A percentile compares a stretch with the other conserved stretches of the same genome.
Evolutionary conservation across 2,329 filamentous ascomycete species (phyloP).

Genomic region (Neophaeococcomyces mojaviensis): DNA sequence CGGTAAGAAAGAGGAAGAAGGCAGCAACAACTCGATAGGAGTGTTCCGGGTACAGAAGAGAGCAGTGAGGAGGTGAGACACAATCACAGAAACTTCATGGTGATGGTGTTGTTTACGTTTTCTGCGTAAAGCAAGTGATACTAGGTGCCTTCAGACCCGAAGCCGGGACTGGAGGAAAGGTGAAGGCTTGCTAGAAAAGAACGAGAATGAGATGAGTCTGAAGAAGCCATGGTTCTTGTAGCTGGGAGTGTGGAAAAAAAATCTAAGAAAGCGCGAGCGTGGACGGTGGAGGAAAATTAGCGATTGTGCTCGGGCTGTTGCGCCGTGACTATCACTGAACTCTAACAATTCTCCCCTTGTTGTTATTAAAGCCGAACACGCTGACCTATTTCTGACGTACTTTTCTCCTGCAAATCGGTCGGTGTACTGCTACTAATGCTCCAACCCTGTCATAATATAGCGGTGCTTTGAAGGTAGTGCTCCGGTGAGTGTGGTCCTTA

Average conservation of each 20-base stretch:
- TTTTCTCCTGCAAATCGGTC: background rate
- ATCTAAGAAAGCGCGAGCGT: constrained; percentile 3
- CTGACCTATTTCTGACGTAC: background rate
- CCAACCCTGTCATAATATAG: no score
- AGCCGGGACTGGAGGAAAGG: constrained; percentile 8
- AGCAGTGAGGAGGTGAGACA: constrained; percentile 7
- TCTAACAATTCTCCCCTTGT: background rate
- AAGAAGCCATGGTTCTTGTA: constrained; percentile 9
- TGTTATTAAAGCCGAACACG: no score
- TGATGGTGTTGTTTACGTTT: constrained; percentile 7
- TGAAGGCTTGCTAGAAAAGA: constrained; percentile 5
- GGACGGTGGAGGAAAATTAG: constrained; percentile 8
- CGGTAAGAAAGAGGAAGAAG: background rate
- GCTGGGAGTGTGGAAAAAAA: constrained; percentile 1
- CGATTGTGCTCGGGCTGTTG: background rate
- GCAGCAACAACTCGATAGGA: background rate
- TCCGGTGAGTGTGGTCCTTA: no score
- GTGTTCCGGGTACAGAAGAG: constrained; percentile 5
- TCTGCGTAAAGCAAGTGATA: constrained; percentile 11
- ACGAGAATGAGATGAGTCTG: background rate
- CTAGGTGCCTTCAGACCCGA: constrained; percentile 8
- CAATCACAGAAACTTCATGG: constrained; percentile 9
- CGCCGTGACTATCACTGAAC: background rate
- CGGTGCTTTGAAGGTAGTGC: no score
- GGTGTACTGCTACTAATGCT: no score